These are phyloP conservation scores for Dysphania ambrosioides DNA, from an alignment of 148 eudicot species.

Conservation along the genomic window DNA sequence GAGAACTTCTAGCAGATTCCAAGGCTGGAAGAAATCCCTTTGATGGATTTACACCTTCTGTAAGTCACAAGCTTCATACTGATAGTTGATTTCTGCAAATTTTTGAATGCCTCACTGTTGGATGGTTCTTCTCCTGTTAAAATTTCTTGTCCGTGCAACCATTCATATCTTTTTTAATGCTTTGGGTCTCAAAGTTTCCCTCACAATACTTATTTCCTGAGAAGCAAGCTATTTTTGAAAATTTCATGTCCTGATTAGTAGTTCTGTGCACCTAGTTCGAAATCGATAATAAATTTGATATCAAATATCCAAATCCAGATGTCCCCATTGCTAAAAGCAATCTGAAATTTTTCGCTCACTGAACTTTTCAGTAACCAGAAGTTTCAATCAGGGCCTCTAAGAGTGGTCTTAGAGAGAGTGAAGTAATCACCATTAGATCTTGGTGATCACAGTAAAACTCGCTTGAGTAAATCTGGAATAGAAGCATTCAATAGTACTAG, in stretches of 20 bases:
- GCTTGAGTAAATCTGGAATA: background rate
- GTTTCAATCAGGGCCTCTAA: background rate
- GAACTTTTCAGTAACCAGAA: background rate
- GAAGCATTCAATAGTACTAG: background rate
- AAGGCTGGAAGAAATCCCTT: constrained; percentile 89
- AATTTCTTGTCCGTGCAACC: background rate
- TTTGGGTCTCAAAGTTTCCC: background rate
- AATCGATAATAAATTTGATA: background rate
- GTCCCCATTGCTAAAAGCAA: background rate
- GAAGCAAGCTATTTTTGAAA: constrained; percentile 1
- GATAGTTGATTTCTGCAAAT: background rate
- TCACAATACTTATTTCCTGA: background rate
- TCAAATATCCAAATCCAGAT: background rate
- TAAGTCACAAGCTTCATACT: constrained; percentile 36
- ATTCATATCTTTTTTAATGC: background rate
- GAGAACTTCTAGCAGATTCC: constrained; percentile 81
- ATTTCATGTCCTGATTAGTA: too few species aligned
- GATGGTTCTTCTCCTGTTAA: background rate
- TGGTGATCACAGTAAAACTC: background rate
- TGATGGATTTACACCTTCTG: constrained; percentile 94
- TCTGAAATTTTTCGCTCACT: background rate
- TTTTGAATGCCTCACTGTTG: background rate
- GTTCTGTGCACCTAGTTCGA: background rate
- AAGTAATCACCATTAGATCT: background rate
- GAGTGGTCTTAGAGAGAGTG: too few species aligned